phyloP scores from a whole-genome alignment of 139 green algal species.

The Gonium pectorale region DNA sequence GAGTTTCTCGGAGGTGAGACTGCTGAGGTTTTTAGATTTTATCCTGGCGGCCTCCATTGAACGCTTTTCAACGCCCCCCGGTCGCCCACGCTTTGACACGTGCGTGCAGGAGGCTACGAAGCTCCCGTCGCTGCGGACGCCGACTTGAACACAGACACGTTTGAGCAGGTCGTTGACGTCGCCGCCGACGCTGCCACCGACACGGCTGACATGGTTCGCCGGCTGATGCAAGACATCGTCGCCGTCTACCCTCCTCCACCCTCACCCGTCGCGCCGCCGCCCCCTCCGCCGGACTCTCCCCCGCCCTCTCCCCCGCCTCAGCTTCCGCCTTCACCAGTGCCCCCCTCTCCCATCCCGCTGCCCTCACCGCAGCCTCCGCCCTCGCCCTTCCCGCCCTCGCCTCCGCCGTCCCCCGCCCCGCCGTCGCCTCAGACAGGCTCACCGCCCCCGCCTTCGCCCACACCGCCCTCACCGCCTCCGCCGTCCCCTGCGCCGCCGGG shows the following conservation, averaged over 20 bases:
- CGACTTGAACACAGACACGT: too few relatives aligned
- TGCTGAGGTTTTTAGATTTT: too few relatives aligned
- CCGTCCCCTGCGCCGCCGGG: background rate
- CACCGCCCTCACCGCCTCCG: background rate
- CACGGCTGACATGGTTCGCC: background rate
- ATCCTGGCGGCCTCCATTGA: too few relatives aligned
- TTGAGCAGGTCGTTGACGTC: too few relatives aligned
- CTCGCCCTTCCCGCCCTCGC: background rate
- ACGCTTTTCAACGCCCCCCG: too few relatives aligned
- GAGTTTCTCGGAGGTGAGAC: constrained; percentile 1
- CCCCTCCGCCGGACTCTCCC: background rate
- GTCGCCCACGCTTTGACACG: too few relatives aligned
- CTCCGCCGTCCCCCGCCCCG: background rate
- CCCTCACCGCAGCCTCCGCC: background rate
- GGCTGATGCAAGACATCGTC: background rate
- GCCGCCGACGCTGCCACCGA: too few relatives aligned
- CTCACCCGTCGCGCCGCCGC: background rate
- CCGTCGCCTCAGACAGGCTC: background rate
- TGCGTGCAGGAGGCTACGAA: too few relatives aligned
- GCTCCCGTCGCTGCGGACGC: too few relatives aligned
- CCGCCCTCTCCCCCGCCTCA: background rate
- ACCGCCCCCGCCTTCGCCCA: background rate
- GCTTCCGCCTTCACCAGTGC: too few relatives aligned
- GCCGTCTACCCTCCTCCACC: background rate
- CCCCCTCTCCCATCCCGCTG: background rate